These are phyloP conservation scores for Lasiodiplodia hormozganensis DNA, from an alignment of 2,329 filamentous ascomycete genomes.

Conservation along the genomic window DNA sequence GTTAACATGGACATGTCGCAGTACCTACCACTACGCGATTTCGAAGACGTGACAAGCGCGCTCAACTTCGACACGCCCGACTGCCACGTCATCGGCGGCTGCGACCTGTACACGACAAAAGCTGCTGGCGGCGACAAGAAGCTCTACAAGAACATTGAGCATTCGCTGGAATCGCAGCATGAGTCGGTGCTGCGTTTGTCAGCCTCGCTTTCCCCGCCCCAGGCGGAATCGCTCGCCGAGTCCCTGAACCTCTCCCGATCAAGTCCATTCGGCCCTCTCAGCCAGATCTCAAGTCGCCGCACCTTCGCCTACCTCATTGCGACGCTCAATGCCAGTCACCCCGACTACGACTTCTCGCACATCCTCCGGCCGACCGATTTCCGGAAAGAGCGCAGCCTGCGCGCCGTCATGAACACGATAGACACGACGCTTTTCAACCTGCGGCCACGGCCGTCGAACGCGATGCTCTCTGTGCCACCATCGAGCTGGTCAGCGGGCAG, in stretches of 20 bases:
- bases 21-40: conserved; percentile 90
- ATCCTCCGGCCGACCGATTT: conserved; percentile 90
- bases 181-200: conserved; percentile 85
- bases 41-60: conserved; percentile 89
- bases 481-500: conserved; percentile 45
- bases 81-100: conserved; percentile 89
- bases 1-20: conserved; percentile 47
- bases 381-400: conserved; percentile 79
- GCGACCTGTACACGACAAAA: conserved; percentile 97
- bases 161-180: conserved; percentile 89
- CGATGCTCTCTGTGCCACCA: conserved; percentile 46
- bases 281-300: conserved; percentile 84
- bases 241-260: conserved; percentile 79
- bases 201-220: conserved; percentile 84
- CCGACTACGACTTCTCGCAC: conserved; percentile 97
- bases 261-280: conserved; percentile 90
- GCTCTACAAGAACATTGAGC: conserved; percentile 93
- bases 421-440: conserved; percentile 89
- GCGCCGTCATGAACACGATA: conserved; percentile 83
- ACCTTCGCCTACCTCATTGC: conserved; percentile 97
- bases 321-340: conserved; percentile 92
- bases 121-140: conserved; percentile 96
- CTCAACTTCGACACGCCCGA: conserved; percentile 96
- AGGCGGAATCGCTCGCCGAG: conserved; percentile 71
- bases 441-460: conserved; percentile 60